Conservation (phyloP, 2,329 filamentous ascomycete genomes). For the Cladorrhinum sp. region DNA sequence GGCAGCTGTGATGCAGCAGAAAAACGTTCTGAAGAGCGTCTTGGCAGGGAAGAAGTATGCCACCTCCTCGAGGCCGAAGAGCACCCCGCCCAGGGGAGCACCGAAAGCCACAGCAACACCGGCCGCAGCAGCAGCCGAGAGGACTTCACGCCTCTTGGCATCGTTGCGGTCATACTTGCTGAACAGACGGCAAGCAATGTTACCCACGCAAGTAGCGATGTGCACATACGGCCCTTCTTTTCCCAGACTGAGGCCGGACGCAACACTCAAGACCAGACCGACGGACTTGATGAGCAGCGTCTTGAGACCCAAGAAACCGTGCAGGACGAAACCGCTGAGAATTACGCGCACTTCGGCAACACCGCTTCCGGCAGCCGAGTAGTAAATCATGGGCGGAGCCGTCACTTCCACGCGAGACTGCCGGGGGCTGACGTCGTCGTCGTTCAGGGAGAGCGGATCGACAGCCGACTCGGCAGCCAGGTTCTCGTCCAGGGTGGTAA, state of each 20-base stretch:
- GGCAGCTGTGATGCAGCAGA: slow-evolving; percentile 92
- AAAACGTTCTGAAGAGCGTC: slow-evolving; percentile 95
- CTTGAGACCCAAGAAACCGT: slow-evolving; percentile 87
- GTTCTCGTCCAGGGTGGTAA: slow-evolving; percentile 90
- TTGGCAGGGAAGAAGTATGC: slow-evolving; percentile 97
- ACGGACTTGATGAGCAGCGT: slow-evolving; percentile 83
- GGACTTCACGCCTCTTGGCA: slow-evolving; percentile 84
- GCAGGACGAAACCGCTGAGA: slow-evolving; percentile 93
- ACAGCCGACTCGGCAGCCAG: slow-evolving; percentile 63
- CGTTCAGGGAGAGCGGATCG: slow-evolving; percentile 38
- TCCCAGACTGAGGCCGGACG: slow-evolving; percentile 87
- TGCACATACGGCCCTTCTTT: slow-evolving; percentile 98
- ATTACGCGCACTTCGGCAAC: slow-evolving; percentile 98
- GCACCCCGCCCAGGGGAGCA: slow-evolving; percentile 78
- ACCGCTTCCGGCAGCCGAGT: slow-evolving; percentile 91
- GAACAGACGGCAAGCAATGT: slow-evolving; percentile 92
- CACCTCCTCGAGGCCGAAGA: slow-evolving; percentile 94
- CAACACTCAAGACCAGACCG: slow-evolving; percentile 81
- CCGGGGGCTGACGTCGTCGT: slow-evolving; percentile 40
- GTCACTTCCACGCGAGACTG: slow-evolving; percentile 36
- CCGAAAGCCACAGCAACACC: slow-evolving; percentile 94
- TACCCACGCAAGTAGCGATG: slow-evolving; percentile 91
- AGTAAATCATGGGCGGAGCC: slow-evolving; percentile 80
- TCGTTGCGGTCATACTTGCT: slow-evolving; percentile 92
- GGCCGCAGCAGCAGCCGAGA: slow-evolving; percentile 89